Base-by-base conservation (phyloP, 345 rosid genomes). In the Pistacia integerrima region DNA sequence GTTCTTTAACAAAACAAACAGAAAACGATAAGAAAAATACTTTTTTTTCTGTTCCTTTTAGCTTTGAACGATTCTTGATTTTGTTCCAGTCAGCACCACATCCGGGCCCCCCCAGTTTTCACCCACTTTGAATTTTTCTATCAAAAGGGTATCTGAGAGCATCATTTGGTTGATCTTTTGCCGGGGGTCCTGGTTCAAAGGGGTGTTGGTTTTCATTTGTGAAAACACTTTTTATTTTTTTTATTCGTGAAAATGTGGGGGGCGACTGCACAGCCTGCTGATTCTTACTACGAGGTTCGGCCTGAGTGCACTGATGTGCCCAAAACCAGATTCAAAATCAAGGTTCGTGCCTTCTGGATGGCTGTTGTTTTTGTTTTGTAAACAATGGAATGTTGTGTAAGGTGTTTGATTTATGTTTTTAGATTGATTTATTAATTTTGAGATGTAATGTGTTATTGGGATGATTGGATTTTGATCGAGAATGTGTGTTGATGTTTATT, bases 251-350 rank as follows among this genome's bases (percentile, higher is more conserved):
- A 85, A 85, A 96, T 96, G 97, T 89, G 97, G 97, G 83, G 94
- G 66, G 81, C 79, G 22, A 65, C 81, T 3, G 89, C 92, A 64
- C 87, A 89, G 61, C 91, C 97, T 48, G 91, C 94, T 52, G 99
- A 96, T 87, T 89, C 97, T 80, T 96, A 88, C 81, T 96, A 96
- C 67, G 82, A 85, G 91, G 97, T 96, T 84, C 90, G 98, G 49
- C 90, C 97, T 55, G 97, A 96, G 57, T 96, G 98, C 86, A 89
- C 88, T 35, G 97, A 96, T 83, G 98, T 92, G 70, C 97, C 98
- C 41, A 94, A 87, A 76, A 84, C 95, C 80, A 85, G 83, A 87
- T 96, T 96, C 88, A 94, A 88, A 82, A 96, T 96, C 90, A 93
- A 87, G 95, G 99, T 96, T 72, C 64, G 88, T 74, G 3, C 54